These are phyloP conservation scores for Mycena crocata DNA, from an alignment of 768 basidiomycete genomes.

Conservation along the genomic window DNA sequence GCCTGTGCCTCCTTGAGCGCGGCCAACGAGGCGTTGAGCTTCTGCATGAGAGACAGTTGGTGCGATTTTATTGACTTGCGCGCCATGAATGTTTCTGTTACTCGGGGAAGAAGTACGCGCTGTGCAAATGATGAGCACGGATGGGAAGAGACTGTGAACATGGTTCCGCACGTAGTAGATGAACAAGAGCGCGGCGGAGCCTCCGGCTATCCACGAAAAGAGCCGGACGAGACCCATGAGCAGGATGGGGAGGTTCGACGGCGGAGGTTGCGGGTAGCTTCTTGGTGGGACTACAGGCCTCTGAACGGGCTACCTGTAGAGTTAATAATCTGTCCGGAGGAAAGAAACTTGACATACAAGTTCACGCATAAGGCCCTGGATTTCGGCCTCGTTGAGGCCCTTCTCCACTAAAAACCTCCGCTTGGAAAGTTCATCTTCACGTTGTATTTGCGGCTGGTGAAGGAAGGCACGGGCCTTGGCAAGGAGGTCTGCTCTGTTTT, in stretches of 20 bases:
- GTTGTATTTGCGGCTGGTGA: constrained; percentile 69
- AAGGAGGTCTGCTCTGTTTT: constrained; percentile 57
- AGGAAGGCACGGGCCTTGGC: constrained; percentile 73
- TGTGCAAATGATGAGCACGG: constrained; percentile 39
- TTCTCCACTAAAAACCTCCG: constrained; percentile 77
- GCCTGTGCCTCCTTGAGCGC: constrained; percentile 66
- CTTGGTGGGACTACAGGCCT: constrained; percentile 74
- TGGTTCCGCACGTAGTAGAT: constrained; percentile 70
- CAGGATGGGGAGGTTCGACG: constrained; percentile 75
- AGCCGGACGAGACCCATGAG: constrained; percentile 71
- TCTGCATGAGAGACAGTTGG: constrained; percentile 65
- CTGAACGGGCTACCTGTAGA: constrained; percentile 43
- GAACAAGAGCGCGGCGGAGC: constrained; percentile 67
- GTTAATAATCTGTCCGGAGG: background rate
- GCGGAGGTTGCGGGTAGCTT: constrained; percentile 77
- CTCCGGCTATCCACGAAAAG: constrained; percentile 75
- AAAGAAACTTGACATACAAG: constrained; percentile 52
- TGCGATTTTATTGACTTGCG: constrained; percentile 71
- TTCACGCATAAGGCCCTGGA: constrained; percentile 68
- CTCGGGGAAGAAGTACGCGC: constrained; percentile 77
- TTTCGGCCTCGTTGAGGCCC: constrained; percentile 71
- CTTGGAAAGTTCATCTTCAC: constrained; percentile 68
- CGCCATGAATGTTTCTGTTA: constrained; percentile 68
- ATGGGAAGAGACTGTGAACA: background rate
- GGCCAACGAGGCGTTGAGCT: constrained; percentile 66